Conservation (phyloP, 2,329 filamentous ascomycete genomes). For the Penicillium sp. region DNA sequence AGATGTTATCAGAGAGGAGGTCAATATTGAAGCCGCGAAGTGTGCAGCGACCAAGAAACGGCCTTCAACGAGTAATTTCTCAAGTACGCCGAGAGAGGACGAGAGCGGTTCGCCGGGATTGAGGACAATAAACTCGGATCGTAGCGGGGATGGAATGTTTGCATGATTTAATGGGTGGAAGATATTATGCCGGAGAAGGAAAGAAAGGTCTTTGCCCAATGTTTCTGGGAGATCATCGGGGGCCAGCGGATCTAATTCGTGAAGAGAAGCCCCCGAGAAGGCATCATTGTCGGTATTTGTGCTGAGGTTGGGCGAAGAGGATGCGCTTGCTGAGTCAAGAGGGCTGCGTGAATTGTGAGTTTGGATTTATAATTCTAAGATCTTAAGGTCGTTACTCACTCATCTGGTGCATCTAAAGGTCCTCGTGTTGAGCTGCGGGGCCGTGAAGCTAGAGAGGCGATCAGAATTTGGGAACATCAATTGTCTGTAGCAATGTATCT, state of each 20-base stretch:
- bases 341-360: slow-evolving; percentile 22
- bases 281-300: slow-evolving; percentile 16
- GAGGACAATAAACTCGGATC: slow-evolving; percentile 66
- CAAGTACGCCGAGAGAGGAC: slow-evolving; percentile 49
- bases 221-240: slow-evolving; percentile 37
- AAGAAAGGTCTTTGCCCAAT: slow-evolving; percentile 72
- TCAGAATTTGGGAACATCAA: slow-evolving; percentile 10
- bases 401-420: slow-evolving; percentile 68
- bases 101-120: slow-evolving; percentile 57
- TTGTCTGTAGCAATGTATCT: slow-evolving; percentile 6
- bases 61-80: slow-evolving; percentile 67
- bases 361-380: not conserved
- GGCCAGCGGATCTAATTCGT: slow-evolving; percentile 37
- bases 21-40: slow-evolving; percentile 44
- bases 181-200: slow-evolving; percentile 74
- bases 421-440: slow-evolving; percentile 66
- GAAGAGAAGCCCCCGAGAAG: slow-evolving; percentile 31
- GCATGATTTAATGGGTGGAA: slow-evolving; percentile 77
- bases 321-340: slow-evolving; percentile 21
- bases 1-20: slow-evolving; percentile 41
- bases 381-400: slow-evolving; percentile 57
- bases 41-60: slow-evolving; percentile 78
- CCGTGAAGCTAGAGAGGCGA: slow-evolving; percentile 34
- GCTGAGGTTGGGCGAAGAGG: slow-evolving; percentile 17
- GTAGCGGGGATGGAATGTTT: slow-evolving; percentile 64